Percentiles rank a stretch among this genome's conserved stretches.
Evolutionary conservation across 2,329 filamentous ascomycete species (phyloP).

Genomic region (Exophiala phaeomuriformis): DNA sequence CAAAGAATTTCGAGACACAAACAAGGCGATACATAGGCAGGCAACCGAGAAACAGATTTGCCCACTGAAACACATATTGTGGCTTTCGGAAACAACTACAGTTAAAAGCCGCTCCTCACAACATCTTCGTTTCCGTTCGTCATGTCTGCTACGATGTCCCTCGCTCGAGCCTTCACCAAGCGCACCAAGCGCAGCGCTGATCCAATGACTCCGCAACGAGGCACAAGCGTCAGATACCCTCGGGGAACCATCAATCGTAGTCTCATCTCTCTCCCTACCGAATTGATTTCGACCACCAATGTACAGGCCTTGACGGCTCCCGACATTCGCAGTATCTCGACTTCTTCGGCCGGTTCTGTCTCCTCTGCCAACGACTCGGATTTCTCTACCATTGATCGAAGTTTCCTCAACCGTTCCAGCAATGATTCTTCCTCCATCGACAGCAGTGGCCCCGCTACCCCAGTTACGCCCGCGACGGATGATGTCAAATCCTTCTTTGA

Average conservation of each 20-base stretch:
- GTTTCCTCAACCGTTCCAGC: slow-evolving; percentile 42
- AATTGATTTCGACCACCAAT: slow-evolving; percentile 89
- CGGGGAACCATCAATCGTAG: slow-evolving; percentile 41
- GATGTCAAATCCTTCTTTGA: slow-evolving; percentile 51
- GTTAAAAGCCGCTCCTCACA: neutral
- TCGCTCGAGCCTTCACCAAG: slow-evolving; percentile 42
- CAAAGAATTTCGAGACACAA: neutral
- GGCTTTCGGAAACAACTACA: neutral
- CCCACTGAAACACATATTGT: neutral
- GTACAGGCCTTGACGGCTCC: slow-evolving; percentile 93
- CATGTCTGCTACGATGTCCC: slow-evolving; percentile 29
- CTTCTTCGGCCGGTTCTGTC: slow-evolving; percentile 47
- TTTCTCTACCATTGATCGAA: slow-evolving; percentile 38
- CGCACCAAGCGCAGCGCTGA: slow-evolving; percentile 43
- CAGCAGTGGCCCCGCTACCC: slow-evolving; percentile 34
- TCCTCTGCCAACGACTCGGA: slow-evolving; percentile 62
- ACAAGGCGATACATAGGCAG: neutral
- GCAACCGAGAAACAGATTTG: neutral
- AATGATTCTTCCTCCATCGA: slow-evolving; percentile 36
- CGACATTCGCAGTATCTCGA: slow-evolving; percentile 53
- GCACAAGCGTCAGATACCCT: slow-evolving; percentile 40
- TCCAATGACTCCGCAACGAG: slow-evolving; percentile 38
- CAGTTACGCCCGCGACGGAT: slow-evolving; percentile 48
- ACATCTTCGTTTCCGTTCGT: neutral
- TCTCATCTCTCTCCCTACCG: slow-evolving; percentile 74